phyloP scores from a whole-genome alignment of 1,284 basidiomycete species.

The Naganishia cerealis region DNA sequence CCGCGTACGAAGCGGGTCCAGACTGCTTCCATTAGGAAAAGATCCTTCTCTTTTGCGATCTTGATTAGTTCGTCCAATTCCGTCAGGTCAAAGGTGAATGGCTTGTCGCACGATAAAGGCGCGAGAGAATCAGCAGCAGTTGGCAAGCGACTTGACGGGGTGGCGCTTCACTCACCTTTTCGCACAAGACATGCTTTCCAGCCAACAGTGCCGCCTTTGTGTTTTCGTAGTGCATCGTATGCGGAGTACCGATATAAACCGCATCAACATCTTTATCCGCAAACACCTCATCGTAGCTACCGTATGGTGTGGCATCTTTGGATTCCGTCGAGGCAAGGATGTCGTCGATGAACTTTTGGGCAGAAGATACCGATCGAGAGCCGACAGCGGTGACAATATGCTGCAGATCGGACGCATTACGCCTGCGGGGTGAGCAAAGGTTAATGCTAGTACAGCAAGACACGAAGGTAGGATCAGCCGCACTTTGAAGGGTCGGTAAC shows the following conservation, averaged over 20 bases:
- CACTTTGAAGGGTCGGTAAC: constrained; percentile 31
- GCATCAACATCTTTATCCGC: constrained; percentile 73
- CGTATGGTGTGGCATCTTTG: constrained; percentile 66
- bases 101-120: constrained; percentile 59
- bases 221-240: constrained; percentile 78
- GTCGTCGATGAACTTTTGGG: constrained; percentile 68
- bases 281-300: constrained; percentile 74
- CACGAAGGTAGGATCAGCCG: constrained; percentile 39
- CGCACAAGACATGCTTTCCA: constrained; percentile 81
- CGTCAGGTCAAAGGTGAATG: constrained; percentile 56
- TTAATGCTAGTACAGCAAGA: constrained; percentile 36
- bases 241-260: constrained; percentile 83
- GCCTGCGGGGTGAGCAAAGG: constrained; percentile 54
- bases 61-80: constrained; percentile 63
- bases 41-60: constrained; percentile 70
- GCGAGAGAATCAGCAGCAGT: constrained; percentile 65
- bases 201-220: constrained; percentile 73
- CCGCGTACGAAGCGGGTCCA: constrained; percentile 51
- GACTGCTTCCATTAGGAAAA: constrained; percentile 79
- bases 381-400: constrained; percentile 79
- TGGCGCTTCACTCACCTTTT: constrained; percentile 59
- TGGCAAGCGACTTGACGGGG: neutral
- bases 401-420: constrained; percentile 68
- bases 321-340: constrained; percentile 58
- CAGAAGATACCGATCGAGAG: constrained; percentile 69